Evolutionary conservation across 345 rosid species (phyloP).

Genomic region (Abelmoschus esculentus): DNA sequence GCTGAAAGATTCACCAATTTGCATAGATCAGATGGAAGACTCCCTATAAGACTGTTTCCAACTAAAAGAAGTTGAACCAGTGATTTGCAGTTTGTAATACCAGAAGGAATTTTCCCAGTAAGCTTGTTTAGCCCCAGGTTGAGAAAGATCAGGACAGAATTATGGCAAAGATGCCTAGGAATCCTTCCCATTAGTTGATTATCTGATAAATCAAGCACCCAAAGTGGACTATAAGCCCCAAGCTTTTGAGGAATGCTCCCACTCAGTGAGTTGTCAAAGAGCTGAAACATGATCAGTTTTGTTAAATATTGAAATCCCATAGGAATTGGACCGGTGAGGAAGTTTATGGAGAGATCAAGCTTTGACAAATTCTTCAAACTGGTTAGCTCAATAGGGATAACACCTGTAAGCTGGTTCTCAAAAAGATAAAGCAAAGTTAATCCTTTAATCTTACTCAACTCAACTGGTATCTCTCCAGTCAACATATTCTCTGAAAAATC

Average conservation of each 20-base stretch:
- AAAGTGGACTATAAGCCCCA: conserved; percentile 55
- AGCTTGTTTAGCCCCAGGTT: conserved; percentile 67
- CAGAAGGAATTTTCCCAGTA: conserved; percentile 56
- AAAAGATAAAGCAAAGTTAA: conserved; percentile 70
- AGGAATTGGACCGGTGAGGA: conserved; percentile 63
- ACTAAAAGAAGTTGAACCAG: conserved; percentile 59
- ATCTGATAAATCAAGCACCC: conserved; percentile 73
- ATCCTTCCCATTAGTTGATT: conserved; percentile 60
- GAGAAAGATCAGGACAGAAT: conserved; percentile 43
- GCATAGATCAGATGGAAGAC: conserved; percentile 62
- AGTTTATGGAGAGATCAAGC: conserved; percentile 84
- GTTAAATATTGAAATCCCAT: conserved; percentile 58
- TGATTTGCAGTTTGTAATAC: conserved; percentile 49
- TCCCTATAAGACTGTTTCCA: conserved; percentile 52
- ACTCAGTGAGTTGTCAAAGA: conserved; percentile 56
- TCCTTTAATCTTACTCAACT: conserved; percentile 49
- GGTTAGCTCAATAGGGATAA: conserved; percentile 64
- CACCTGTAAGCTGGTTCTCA: conserved; percentile 61
- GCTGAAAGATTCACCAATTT: conserved; percentile 52
- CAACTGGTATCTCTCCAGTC: conserved; percentile 65
- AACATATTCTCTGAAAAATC: conserved; percentile 79
- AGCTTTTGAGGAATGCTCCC: conserved; percentile 70
- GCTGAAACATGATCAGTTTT: conserved; percentile 56
- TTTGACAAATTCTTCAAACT: conserved; percentile 51
- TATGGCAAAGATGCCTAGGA: conserved; percentile 56